Conservation (phyloP, 1,139 yeast genomes). For the Suhomyces maxii region DNA sequence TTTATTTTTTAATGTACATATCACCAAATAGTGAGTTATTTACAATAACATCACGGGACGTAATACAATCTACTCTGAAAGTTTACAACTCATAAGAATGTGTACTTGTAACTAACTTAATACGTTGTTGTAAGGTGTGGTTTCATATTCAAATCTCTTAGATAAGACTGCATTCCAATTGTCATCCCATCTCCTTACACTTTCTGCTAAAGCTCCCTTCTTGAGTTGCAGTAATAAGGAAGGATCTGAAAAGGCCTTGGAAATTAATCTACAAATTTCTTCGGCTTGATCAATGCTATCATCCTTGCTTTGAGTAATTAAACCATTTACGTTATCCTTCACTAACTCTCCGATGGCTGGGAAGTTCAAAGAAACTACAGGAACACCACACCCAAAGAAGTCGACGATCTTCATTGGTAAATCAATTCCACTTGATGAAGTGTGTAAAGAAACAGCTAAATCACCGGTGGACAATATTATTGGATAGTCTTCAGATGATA, state of each 20-base stretch:
- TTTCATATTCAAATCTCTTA: constrained; percentile 19
- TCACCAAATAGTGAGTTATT: no score
- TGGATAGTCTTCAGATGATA: constrained; percentile 79
- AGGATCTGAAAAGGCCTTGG: constrained; percentile 45
- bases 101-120: not conserved
- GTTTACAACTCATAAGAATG: no score
- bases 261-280: constrained; percentile 54
- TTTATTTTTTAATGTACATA: not conserved
- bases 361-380: constrained; percentile 77
- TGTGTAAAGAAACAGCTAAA: constrained; percentile 84
- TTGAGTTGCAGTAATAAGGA: constrained; percentile 40
- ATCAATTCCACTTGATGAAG: constrained; percentile 90
- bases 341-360: constrained; percentile 71
- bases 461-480: constrained; percentile 73
- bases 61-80: no score
- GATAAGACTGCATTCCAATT: constrained; percentile 58
- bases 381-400: constrained; percentile 94
- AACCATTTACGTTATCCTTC: constrained; percentile 45
- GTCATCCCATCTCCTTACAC: constrained; percentile 67
- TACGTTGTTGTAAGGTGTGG: not conserved
- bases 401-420: constrained; percentile 97
- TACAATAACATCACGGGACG: no score
- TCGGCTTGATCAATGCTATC: constrained; percentile 39
- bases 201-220: constrained; percentile 70
- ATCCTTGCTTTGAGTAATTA: constrained; percentile 40